Percentiles rank a stretch among this genome's conserved stretches.
Evolutionary conservation across 2,329 filamentous ascomycete genomes (phyloP).

Genomic region (Orbilia oligospora): DNA sequence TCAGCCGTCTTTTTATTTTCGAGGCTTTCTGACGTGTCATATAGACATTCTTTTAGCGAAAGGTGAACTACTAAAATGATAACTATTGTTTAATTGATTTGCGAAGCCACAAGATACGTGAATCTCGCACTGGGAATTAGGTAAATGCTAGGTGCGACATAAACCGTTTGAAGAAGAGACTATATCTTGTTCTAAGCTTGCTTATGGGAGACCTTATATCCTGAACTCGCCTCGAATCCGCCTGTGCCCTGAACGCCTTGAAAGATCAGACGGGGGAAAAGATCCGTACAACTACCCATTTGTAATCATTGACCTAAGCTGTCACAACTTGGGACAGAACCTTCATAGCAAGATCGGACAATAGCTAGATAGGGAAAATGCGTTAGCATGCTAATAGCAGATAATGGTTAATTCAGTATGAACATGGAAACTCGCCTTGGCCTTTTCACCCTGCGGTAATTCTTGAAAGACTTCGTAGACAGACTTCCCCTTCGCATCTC

Average conservation of each 20-base stretch:
- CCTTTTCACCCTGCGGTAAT: slow-evolving; percentile 84
- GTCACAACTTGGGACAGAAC: slow-evolving; percentile 63
- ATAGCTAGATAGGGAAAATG: slow-evolving; percentile 57
- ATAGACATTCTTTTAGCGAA: slow-evolving; percentile 19
- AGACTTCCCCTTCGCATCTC: slow-evolving; percentile 93
- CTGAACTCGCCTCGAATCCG: no score
- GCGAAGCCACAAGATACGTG: neutral
- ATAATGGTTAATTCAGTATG: slow-evolving; percentile 7
- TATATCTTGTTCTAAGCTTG: no score
- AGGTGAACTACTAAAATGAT: slow-evolving; percentile 3
- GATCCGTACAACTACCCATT: neutral
- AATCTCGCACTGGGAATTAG: no score
- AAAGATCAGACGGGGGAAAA: neutral
- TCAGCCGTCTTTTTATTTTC: slow-evolving; percentile 7
- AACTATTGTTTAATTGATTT: slow-evolving; percentile 7
- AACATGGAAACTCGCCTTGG: slow-evolving; percentile 73
- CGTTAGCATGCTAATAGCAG: slow-evolving; percentile 31
- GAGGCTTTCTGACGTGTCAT: slow-evolving; percentile 9
- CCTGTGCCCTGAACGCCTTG: slow-evolving; percentile 10
- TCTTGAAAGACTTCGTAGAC: slow-evolving; percentile 92
- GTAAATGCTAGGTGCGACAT: neutral
- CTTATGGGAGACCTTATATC: no score
- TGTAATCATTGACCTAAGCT: neutral
- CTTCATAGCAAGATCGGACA: slow-evolving; percentile 63
- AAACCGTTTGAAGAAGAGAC: neutral